These are phyloP conservation scores for Colletotrichum acutatum DNA, from an alignment of 2,329 filamentous ascomycete species.

Conservation along the genomic window DNA sequence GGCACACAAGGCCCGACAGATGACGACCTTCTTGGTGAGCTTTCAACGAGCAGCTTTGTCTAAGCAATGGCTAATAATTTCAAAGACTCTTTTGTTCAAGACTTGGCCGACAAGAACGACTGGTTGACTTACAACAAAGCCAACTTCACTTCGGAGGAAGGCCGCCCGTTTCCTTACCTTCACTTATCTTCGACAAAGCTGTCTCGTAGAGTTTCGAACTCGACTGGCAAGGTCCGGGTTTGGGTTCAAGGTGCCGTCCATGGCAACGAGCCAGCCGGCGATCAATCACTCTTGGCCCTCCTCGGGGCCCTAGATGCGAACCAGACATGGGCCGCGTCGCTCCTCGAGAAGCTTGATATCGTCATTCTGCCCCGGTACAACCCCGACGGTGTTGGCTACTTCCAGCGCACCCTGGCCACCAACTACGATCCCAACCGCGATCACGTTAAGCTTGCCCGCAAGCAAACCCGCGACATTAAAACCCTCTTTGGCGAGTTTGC, in stretches of 20 bases:
- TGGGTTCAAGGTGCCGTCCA: conserved; percentile 46
- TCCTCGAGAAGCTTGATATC: conserved; percentile 44
- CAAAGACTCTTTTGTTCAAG: conserved; percentile 38
- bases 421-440: conserved; percentile 48
- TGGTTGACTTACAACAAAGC: conserved; percentile 41
- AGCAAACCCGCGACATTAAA: conserved; percentile 47
- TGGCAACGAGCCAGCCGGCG: conserved; percentile 47
- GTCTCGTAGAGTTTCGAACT: conserved; percentile 23
- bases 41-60: not conserved
- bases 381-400: conserved; percentile 47
- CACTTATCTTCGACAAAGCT: conserved; percentile 30
- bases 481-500: conserved; percentile 41
- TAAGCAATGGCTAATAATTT: not conserved
- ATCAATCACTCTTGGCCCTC: conserved; percentile 44
- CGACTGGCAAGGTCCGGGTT: conserved; percentile 42
- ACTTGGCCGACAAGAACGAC: conserved; percentile 38
- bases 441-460: conserved; percentile 45
- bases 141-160: conserved; percentile 39
- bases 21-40: conserved; percentile 33
- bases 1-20: conserved; percentile 43
- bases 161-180: conserved; percentile 39
- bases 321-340: conserved; percentile 41
- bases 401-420: conserved; percentile 44
- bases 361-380: conserved; percentile 46
- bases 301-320: conserved; percentile 45